Conservation (phyloP, 208 protist genomes). For the Leishmania major region DNA sequence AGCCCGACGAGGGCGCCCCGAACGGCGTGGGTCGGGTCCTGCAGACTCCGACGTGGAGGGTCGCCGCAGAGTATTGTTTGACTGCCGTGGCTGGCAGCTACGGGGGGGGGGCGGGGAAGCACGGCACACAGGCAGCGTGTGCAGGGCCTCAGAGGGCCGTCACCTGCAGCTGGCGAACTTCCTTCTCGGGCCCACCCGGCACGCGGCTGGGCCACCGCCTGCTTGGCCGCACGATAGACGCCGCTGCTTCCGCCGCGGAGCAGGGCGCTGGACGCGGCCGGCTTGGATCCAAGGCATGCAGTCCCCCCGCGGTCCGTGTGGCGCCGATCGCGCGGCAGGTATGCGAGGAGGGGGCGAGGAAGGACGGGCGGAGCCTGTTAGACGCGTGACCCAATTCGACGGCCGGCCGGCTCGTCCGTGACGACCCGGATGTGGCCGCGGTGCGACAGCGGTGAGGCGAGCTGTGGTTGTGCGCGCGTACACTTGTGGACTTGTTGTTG, state of each 20-base stretch:
- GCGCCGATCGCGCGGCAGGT: not conserved
- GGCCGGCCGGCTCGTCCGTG: not conserved
- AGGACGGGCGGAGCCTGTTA: not conserved
- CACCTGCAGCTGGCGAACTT: too few species aligned
- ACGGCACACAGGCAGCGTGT: too few species aligned
- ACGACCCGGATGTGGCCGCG: not conserved
- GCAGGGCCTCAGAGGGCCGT: too few species aligned
- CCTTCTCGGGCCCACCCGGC: too few species aligned
- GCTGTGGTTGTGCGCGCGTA: not conserved
- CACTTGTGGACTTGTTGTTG: not conserved
- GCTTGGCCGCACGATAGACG: not conserved
- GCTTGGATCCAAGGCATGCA: not conserved
- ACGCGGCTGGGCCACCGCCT: not conserved
- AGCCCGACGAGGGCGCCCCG: too few species aligned
- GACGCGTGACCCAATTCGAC: not conserved
- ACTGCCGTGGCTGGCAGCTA: too few species aligned
- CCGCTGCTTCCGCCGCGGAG: not conserved
- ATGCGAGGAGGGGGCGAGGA: not conserved
- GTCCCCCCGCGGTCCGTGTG: not conserved
- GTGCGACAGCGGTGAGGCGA: not conserved
- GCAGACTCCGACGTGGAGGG: too few species aligned
- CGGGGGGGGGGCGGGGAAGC: too few species aligned
- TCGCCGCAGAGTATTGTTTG: too few species aligned
- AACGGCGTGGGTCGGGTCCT: too few species aligned
- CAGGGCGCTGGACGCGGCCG: not conserved